A percentile compares a stretch with the other conserved stretches of the same genome.
phyloP scores from a whole-genome alignment of 2,329 filamentous ascomycete species.

The Diaporthe citriasiana region DNA sequence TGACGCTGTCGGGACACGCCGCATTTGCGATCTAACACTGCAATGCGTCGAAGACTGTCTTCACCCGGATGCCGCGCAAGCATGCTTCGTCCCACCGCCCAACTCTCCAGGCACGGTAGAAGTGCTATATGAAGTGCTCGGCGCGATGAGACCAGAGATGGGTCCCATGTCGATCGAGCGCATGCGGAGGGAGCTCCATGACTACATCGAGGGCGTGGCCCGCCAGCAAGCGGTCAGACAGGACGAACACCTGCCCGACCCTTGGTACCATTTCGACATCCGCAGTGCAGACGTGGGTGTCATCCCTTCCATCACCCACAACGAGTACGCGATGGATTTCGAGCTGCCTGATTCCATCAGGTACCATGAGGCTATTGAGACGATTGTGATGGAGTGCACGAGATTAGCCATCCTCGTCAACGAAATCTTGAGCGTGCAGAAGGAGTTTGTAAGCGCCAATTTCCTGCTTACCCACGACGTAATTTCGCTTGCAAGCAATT shows the following conservation, averaged over 20 bases:
- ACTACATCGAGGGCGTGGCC: background rate
- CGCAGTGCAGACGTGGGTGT: background rate
- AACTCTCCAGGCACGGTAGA: background rate
- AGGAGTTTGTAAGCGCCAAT: background rate
- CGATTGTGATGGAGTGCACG: conserved; percentile 7
- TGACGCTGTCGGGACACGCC: background rate
- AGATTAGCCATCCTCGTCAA: conserved; percentile 4
- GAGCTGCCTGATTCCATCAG: conserved; percentile 10
- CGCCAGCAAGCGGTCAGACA: conserved; percentile 11
- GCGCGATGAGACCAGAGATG: background rate
- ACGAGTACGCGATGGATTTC: conserved; percentile 23
- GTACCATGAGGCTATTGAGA: conserved; percentile 12
- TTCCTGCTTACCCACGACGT: background rate
- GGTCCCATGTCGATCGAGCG: background rate
- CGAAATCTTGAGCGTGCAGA: conserved; percentile 1
- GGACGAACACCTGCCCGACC: background rate
- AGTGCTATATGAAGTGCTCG: background rate
- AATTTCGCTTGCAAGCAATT: background rate
- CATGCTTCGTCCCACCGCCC: background rate
- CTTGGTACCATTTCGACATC: conserved; percentile 8
- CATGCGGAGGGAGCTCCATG: conserved; percentile 8
- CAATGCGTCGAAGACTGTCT: conserved; percentile 7
- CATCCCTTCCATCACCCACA: conserved; percentile 1
- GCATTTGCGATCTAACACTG: background rate
- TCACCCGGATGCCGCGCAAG: background rate